Evolutionary conservation across 352 stramenopile genomes (phyloP).

Genomic region (Phytophthora kernoviae): DNA sequence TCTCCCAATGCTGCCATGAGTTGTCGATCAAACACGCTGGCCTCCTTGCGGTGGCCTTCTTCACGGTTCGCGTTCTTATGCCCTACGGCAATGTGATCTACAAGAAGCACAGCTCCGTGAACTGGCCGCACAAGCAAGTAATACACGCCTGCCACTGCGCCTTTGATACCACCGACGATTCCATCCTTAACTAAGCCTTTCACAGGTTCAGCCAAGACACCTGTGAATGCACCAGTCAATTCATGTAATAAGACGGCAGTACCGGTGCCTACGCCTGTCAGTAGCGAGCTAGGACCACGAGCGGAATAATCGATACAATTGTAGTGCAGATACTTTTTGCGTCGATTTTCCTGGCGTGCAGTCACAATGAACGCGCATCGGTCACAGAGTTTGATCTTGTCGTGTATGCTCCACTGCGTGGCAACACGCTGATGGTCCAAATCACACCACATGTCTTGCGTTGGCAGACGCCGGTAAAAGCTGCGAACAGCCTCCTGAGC

Average conservation of each 20-base stretch:
- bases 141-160: constrained; percentile 21
- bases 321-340: constrained; percentile 32
- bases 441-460: constrained; percentile 84
- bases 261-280: constrained; percentile 22
- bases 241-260: constrained; percentile 35
- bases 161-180: constrained; percentile 23
- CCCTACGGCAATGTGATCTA: constrained; percentile 45
- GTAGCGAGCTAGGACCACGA: constrained; percentile 36
- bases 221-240: constrained; percentile 46
- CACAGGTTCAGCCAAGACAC: constrained; percentile 38
- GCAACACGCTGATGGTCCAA: constrained; percentile 33
- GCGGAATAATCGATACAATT: constrained; percentile 42
- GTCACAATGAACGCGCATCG: constrained; percentile 35
- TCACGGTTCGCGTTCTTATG: constrained; percentile 42
- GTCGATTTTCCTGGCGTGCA: constrained; percentile 24
- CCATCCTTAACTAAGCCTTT: constrained; percentile 30
- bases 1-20: constrained; percentile 30
- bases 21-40: constrained; percentile 32
- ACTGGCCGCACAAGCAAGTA: constrained; percentile 39
- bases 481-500: constrained; percentile 72
- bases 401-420: constrained; percentile 34
- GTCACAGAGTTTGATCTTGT: constrained; percentile 46
- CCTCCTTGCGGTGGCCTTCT: constrained; percentile 33
- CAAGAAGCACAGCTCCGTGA: constrained; percentile 38
- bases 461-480: constrained; percentile 85